Conservation (phyloP, 441 rosid genomes). For the Adansonia gregorii region DNA sequence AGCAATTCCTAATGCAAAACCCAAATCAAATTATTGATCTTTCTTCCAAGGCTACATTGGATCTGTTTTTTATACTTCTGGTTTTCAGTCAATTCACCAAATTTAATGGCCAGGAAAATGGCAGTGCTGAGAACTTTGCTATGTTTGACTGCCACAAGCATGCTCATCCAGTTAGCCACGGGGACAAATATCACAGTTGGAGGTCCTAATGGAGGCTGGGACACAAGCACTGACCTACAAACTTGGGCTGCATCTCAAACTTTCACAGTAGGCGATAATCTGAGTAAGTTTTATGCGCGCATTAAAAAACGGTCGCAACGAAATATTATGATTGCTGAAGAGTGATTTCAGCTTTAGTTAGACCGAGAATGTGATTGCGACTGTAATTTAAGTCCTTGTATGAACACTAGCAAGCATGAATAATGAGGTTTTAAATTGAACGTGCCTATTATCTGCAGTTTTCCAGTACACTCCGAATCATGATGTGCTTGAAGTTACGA, state of each 20-base stretch:
- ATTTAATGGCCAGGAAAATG: constrained; percentile 28
- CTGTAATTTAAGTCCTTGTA: too few relatives aligned
- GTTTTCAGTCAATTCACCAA: not conserved
- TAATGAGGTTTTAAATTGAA: not conserved
- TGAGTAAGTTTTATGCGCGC: constrained; percentile 46
- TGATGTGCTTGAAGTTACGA: constrained; percentile 60
- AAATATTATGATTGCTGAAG: too few relatives aligned
- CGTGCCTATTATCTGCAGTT: constrained; percentile 29
- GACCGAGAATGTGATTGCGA: too few relatives aligned
- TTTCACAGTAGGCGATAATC: constrained; percentile 62
- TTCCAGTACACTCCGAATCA: constrained; percentile 50
- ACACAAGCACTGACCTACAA: constrained; percentile 41
- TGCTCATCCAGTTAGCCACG: constrained; percentile 45
- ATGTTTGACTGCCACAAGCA: constrained; percentile 36
- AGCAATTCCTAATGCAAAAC: not conserved
- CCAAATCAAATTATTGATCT: not conserved
- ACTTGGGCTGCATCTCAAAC: constrained; percentile 61
- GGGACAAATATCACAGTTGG: constrained; percentile 68
- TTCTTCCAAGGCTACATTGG: not conserved
- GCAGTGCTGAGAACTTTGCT: constrained; percentile 33
- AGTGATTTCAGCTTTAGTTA: too few relatives aligned
- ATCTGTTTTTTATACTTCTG: not conserved
- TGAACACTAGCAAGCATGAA: too few relatives aligned
- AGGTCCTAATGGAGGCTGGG: constrained; percentile 71
- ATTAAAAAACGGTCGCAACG: too few relatives aligned